These are phyloP conservation scores for Aspergillus bridgeri DNA, from an alignment of 495 filamentous ascomycete species.

Conservation along the genomic window DNA sequence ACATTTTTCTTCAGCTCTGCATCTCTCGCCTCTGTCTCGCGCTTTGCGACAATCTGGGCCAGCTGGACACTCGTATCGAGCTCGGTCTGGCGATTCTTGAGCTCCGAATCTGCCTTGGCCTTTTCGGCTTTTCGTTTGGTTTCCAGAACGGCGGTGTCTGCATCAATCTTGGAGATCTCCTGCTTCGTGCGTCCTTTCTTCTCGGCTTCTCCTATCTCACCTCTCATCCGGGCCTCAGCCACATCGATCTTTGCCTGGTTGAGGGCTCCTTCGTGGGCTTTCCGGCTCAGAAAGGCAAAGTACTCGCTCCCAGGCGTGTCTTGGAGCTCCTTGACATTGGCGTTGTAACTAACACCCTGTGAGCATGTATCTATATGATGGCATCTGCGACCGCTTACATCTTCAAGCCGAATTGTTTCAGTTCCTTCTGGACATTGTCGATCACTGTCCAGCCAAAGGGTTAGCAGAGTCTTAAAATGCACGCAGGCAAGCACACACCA, in stretches of 20 bases:
- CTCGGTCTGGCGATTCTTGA: slow-evolving; percentile 64
- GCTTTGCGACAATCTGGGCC: slow-evolving; percentile 64
- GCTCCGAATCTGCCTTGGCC: slow-evolving; percentile 68
- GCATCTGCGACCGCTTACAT: slow-evolving; percentile 31
- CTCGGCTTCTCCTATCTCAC: slow-evolving; percentile 76
- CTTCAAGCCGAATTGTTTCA: slow-evolving; percentile 69
- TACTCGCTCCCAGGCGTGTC: slow-evolving; percentile 74
- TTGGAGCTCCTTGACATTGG: slow-evolving; percentile 80
- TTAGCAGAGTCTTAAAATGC: not conserved
- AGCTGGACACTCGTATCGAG: slow-evolving; percentile 69
- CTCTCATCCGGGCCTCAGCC: slow-evolving; percentile 71
- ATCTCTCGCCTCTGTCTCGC: slow-evolving; percentile 67
- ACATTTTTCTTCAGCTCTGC: slow-evolving; percentile 74
- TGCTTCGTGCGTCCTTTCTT: slow-evolving; percentile 73
- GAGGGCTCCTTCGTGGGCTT: slow-evolving; percentile 77
- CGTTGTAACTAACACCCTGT: slow-evolving; percentile 55
- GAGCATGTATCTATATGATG: slow-evolving; percentile 8
- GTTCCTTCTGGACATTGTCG: slow-evolving; percentile 70
- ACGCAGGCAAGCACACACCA: slow-evolving; percentile 9
- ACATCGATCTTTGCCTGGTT: slow-evolving; percentile 79
- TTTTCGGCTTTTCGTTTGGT: slow-evolving; percentile 79
- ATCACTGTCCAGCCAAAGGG: slow-evolving; percentile 48
- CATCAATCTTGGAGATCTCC: slow-evolving; percentile 78
- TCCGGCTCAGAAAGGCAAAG: slow-evolving; percentile 72
- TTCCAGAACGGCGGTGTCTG: slow-evolving; percentile 75